Base-by-base conservation (phyloP, 331 rosid species). In the Arachis monticola region DNA sequence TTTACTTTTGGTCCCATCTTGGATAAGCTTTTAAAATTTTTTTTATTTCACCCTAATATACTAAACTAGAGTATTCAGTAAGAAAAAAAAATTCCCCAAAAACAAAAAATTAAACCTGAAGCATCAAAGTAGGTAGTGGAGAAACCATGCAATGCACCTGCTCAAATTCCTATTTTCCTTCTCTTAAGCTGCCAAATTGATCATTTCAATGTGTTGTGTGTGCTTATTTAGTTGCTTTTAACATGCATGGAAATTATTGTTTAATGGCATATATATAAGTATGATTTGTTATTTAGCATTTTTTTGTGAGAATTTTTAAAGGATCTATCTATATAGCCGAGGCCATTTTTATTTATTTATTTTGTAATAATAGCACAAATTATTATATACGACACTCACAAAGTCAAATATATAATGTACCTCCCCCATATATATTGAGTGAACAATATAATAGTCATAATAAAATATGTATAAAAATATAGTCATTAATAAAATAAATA, bases 121-220 rank as follows among this genome's bases (percentile, higher is more conserved):
- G 82, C 85, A 82, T 77, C 60, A 72, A 77, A 82, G 27, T 70
- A 70, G 81, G 75, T 63, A 46, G 10, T 72, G 5, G 41, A 0
- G 47, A 60, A 79, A 47, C 13, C 41, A 70, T 75, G 77, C 88
- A 77, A 0, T 81, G 88, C 67, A 80, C 75, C 83, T 84, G 61
- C 42, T 71, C 82, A 55, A 75, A 14, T 79, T 64, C 70, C 7
- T 10, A 42, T 46, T 64, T 64, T 5, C 62, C 56, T 67, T 77
- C 66, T 1, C 10, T 66, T 64, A 31, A 69, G 57, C 70, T 70
- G 48, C 77, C 77, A 64, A 64, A 53, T 53, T 53, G 59, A 53
- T 75, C 78, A 64, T 76, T 75, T 76, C 72, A 47, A 80, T 80
- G 68, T 56, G 10, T 32, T 32, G 3, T 32, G 2, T 32, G 38